Evolutionary conservation across 345 rosid genomes (phyloP).

Genomic region (Eucalyptus sideroxylon): DNA sequence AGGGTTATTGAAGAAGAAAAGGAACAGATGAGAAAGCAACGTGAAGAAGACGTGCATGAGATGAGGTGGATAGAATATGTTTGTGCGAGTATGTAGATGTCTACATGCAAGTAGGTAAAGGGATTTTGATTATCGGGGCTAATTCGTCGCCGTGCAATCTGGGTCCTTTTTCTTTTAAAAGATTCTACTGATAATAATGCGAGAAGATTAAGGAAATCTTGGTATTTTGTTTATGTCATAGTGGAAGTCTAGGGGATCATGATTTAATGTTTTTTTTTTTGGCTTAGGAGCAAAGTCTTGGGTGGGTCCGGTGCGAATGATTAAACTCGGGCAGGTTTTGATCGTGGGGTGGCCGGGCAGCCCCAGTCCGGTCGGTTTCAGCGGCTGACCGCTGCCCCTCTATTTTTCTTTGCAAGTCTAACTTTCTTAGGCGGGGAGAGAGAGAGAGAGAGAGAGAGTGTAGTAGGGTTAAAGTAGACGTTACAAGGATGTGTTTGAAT

Average conservation of each 20-base stretch:
- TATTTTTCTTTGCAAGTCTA: not conserved
- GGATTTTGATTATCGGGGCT: not conserved
- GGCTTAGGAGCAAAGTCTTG: constrained; percentile 52
- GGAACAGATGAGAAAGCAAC: constrained; percentile 5
- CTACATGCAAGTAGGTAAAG: not conserved
- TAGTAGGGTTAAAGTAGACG: not conserved
- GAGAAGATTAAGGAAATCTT: not conserved
- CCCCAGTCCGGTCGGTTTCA: not conserved
- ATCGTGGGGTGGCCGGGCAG: constrained; percentile 33
- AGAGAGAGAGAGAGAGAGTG: not conserved
- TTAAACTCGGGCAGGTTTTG: constrained; percentile 23
- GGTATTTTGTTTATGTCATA: not conserved
- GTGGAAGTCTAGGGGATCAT: constrained; percentile 18
- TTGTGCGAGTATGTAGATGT: not conserved
- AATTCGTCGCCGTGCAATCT: constrained; percentile 23
- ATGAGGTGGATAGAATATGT: constrained; percentile 1
- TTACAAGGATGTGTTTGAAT: not conserved
- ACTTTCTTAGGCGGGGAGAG: not conserved
- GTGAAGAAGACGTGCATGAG: constrained; percentile 63
- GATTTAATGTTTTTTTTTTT: constrained; percentile 16
- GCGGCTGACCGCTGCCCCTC: constrained; percentile 23
- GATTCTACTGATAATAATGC: not conserved
- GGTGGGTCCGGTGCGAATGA: constrained; percentile 35
- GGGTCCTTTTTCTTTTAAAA: constrained; percentile 11
- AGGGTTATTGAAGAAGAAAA: not conserved